Base-by-base conservation (phyloP, 163 green algal genomes). In the Scenedesmus sp. region DNA sequence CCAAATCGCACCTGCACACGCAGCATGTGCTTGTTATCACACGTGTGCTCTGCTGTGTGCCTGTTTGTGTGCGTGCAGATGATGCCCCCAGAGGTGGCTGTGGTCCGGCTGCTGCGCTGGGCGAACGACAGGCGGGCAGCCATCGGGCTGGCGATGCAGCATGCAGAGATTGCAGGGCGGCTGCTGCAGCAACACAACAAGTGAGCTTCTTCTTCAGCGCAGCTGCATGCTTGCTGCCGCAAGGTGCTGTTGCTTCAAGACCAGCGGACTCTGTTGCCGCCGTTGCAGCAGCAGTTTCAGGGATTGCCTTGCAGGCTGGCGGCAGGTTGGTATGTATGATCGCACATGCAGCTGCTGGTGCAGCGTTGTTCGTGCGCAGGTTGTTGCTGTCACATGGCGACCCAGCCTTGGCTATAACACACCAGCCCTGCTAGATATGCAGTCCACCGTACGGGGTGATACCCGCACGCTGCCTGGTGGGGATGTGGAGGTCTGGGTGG, bases 101-200 rank as follows among this genome's bases (percentile, higher is more conserved):
- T 83, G n/a, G 89, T 92, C 42, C 84, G 89, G 37, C 26, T 92
- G 73, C 83, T 94, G 37, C 87, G 93, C 65, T 95, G 93, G 93
- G 93, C 93, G 0, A 18, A 26, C 68, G 65, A 86, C 85, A 89
- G 92, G 73, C 89, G 90, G 10, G 83, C 89, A 61, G 93, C 88
- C 9, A 43, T 85, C 3, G 85, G 59, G 26, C 78, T 95, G 44
- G 90, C 93, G 2, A 92, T 89, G 51, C 89, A 94, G 82, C 89
- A 92, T 40, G 89, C 89, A 1, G 83, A 70, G 37, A 53, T 90
- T 42, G 89, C 83, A 3, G 89, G 61, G 35, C 26, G 81, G 35
- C 40, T 89, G 68, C 89, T 92, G 26, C 42, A 65, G 33, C 81
- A 37, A 43, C 81, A 92, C 35, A 91, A 89, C 85, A 83, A 43